These are phyloP conservation scores for Colletotrichum sp. DNA, from an alignment of 2,329 filamentous ascomycete genomes.

Conservation along the genomic window DNA sequence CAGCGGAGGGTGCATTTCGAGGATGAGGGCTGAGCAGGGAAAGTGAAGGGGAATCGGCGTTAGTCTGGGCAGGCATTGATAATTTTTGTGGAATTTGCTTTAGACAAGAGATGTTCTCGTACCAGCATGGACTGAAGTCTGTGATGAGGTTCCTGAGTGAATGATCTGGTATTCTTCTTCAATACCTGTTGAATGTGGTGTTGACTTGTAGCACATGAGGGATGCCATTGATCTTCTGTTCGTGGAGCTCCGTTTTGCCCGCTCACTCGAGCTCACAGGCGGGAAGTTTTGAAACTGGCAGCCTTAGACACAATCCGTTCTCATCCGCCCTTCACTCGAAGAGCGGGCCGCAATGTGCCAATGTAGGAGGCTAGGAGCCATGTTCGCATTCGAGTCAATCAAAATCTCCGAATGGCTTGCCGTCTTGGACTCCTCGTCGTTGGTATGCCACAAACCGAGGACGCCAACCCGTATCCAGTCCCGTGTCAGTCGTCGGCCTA, in stretches of 20 bases:
- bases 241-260: background rate
- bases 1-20: background rate
- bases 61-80: background rate
- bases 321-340: background rate
- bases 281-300: too few relatives aligned
- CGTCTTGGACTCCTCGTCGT: too few relatives aligned
- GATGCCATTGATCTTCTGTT: background rate
- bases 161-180: fast-evolving
- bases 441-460: too few relatives aligned
- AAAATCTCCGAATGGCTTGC: too few relatives aligned
- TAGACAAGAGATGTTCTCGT: background rate
- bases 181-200: fast-evolving
- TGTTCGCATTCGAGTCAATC: too few relatives aligned
- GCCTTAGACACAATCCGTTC: background rate
- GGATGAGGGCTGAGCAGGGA: background rate
- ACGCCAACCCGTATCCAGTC: too few relatives aligned
- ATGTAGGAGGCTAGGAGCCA: too few relatives aligned
- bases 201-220: fast-evolving
- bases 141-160: background rate
- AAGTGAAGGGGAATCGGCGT: background rate
- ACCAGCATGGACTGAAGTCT: background rate
- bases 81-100: background rate
- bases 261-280: background rate
- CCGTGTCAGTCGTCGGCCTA: too few relatives aligned
- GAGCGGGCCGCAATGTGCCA: background rate